Evolutionary conservation across 2,329 filamentous ascomycete species (phyloP).

Genomic region (Elsinoe ampelina): DNA sequence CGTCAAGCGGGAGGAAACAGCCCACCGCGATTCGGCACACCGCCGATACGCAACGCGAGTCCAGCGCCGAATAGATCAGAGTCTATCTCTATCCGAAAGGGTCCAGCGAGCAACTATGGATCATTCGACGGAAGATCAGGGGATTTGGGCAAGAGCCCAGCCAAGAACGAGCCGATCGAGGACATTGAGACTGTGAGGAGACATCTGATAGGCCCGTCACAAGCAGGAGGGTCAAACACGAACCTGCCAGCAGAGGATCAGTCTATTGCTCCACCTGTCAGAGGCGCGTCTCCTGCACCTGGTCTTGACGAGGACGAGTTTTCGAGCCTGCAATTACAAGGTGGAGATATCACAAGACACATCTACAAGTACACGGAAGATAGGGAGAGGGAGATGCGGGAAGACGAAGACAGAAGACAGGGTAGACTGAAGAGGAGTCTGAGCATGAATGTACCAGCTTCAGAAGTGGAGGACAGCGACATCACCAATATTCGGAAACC

Average conservation of each 20-base stretch:
- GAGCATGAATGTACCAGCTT: slow-evolving; percentile 72
- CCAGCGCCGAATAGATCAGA: slow-evolving; percentile 45
- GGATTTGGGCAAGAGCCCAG: slow-evolving; percentile 40
- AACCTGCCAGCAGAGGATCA: slow-evolving; percentile 19
- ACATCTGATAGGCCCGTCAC: slow-evolving; percentile 68
- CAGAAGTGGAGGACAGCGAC: slow-evolving; percentile 70
- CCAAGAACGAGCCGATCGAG: slow-evolving; percentile 51
- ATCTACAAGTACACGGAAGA: slow-evolving; percentile 97
- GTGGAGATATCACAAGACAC: slow-evolving; percentile 85
- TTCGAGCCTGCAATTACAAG: slow-evolving; percentile 84
- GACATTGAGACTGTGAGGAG: slow-evolving; percentile 85
- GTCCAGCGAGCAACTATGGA: slow-evolving; percentile 66
- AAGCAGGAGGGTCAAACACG: slow-evolving; percentile 29
- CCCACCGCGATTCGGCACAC: slow-evolving; percentile 57
- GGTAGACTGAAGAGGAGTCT: slow-evolving; percentile 66
- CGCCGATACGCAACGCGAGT: slow-evolving; percentile 39
- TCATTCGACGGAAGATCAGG: slow-evolving; percentile 66
- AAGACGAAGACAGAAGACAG: slow-evolving; percentile 50
- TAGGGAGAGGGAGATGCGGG: slow-evolving; percentile 69
- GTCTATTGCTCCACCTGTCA: slow-evolving; percentile 21
- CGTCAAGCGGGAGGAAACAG: slow-evolving; percentile 63
- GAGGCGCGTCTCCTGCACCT: slow-evolving; percentile 22
- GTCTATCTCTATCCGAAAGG: slow-evolving; percentile 38
- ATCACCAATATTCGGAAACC: slow-evolving; percentile 88
- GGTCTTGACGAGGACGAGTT: slow-evolving; percentile 50